Evolutionary conservation across 2,329 filamentous ascomycete genomes (phyloP).

Genomic region (Cercospora sesami): DNA sequence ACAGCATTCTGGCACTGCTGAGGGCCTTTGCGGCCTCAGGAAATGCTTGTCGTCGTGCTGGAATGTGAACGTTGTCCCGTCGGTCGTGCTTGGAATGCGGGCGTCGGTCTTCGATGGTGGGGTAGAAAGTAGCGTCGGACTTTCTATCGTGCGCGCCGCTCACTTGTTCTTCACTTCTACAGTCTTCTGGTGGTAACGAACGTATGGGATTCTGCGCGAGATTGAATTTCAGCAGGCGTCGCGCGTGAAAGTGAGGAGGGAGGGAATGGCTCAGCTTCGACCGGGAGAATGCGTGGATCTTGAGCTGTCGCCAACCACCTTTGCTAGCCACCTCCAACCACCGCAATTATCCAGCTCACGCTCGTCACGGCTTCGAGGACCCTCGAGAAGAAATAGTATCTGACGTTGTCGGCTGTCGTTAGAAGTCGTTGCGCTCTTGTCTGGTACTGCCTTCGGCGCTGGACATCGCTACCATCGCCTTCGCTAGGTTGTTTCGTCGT

Average conservation of each 20-base stretch:
- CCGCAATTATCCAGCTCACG: slow-evolving; percentile 2
- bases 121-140: slow-evolving; percentile 8
- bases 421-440: not conserved
- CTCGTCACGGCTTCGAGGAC: not conserved
- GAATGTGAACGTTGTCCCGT: slow-evolving; percentile 2
- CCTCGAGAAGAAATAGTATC: not conserved
- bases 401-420: not conserved
- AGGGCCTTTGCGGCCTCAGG: slow-evolving; percentile 12
- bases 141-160: not conserved
- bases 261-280: slow-evolving; percentile 9
- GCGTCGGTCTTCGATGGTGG: slow-evolving; percentile 4
- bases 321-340: slow-evolving; percentile 8
- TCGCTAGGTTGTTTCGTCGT: not conserved
- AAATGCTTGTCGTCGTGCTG: slow-evolving; percentile 11
- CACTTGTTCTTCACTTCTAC: slow-evolving; percentile 5
- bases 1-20: slow-evolving; percentile 21
- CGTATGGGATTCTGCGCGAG: not conserved
- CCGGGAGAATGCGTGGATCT: not conserved
- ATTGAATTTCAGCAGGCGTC: not conserved
- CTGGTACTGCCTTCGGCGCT: not conserved
- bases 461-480: not conserved
- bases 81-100: not conserved
- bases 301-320: slow-evolving; percentile 11
- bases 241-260: not conserved
- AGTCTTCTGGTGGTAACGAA: slow-evolving; percentile 7